Base-by-base conservation (phyloP, 371 early-diverging fungal genomes). In the Lichtheimia ornata region DNA sequence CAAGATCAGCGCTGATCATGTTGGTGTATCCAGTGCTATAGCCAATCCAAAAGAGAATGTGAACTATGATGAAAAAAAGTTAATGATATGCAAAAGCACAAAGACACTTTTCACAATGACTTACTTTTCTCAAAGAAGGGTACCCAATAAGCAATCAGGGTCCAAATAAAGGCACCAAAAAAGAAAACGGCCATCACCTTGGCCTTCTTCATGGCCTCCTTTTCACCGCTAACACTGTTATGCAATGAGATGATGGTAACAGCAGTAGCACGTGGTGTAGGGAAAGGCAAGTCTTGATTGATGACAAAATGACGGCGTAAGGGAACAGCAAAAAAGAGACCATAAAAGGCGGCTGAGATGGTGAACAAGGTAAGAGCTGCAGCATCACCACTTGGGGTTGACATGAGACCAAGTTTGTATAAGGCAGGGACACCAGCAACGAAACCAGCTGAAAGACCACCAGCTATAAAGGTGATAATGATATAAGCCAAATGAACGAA, bases 321-420 rank as follows among this genome's bases (percentile, higher is more conserved):
- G 47, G 91, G 91, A 40, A 91, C 77, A 54, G 87, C 88, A 62
- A 88, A 91, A 74, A 89, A 91, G 45, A 89, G 69, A 60, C 91
- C 91, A 43, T 85, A 88, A 77, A 85, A 86, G 15, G 88, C 85
- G 40, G 84, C 74, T 50, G 77, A 75, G 42, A 76, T 73, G 5
- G 87, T 80, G 79, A 86, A 87, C 17, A 84, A 66, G 6, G 79
- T 53, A 17, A 86, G 72, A 20, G 81, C 70, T 43, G 71, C 82
- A 44, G 80, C 71, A 63, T 85, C 86, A 7, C 79, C 69, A 28
- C 70, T 50, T 27, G 82, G 82, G 1, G 64, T 68, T 2, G 71
- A 69, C 76, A 84, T 72, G 18, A 88, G 62, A 35, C 85, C 82
- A 43, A 89, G 72, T 43, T 79, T 81, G 63, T 88, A 90, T 81